phyloP scores from a whole-genome alignment of 140 eudicot genomes.

The Ambrosia hybrid region DNA sequence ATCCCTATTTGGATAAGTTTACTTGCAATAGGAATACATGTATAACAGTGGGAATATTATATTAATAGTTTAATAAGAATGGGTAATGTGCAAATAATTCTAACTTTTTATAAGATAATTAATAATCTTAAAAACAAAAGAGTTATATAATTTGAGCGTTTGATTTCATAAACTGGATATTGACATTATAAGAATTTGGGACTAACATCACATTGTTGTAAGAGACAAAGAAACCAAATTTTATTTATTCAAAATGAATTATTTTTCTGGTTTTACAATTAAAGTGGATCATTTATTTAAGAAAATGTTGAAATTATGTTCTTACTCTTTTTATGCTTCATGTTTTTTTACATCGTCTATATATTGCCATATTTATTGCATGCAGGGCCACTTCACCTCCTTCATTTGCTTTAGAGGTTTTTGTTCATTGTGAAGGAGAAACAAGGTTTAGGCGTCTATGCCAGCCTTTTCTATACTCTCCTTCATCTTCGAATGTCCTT shows the following conservation, averaged over 20 bases:
- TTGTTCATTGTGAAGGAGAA: conserved; percentile 96
- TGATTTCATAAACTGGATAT: not conserved
- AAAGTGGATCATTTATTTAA: not conserved
- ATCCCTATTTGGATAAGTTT: not conserved
- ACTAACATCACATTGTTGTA: conserved; percentile 2
- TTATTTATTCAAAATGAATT: not conserved
- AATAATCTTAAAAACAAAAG: conserved; percentile 1
- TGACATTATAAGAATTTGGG: conserved; percentile 1
- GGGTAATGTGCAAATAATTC: not conserved
- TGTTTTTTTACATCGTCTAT: conserved; percentile 8
- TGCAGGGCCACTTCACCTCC: conserved; percentile 96
- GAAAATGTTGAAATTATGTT: conserved; percentile 1
- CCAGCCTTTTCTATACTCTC: conserved; percentile 92
- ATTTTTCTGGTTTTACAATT: too few species aligned
- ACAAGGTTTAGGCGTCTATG: conserved; percentile 90
- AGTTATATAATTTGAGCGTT: not conserved
- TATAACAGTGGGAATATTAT: not conserved
- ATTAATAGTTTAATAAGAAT: not conserved
- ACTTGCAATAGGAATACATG: not conserved
- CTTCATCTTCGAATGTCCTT: conserved; percentile 90
- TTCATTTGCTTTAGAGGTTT: conserved; percentile 96
- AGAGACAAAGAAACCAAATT: conserved; percentile 1
- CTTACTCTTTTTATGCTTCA: conserved; percentile 9
- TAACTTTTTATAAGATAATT: not conserved
- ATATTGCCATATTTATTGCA: conserved; percentile 4